Conservation (phyloP, 768 basidiomycete genomes). For the Paxillus involutus region DNA sequence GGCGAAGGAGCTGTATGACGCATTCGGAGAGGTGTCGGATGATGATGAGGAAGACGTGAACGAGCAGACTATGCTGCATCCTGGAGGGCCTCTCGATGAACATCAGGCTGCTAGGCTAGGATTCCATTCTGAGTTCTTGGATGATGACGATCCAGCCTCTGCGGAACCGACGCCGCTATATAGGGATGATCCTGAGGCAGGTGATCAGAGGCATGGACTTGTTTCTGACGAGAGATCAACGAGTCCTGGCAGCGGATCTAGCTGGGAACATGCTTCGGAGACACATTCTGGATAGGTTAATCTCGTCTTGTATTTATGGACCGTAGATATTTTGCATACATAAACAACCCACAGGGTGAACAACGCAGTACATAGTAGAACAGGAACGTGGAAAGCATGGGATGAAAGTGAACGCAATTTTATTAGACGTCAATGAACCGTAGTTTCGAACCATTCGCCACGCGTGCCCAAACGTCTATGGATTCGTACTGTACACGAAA, state of each 20-base stretch:
- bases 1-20: conserved; percentile 93
- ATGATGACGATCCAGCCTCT: conserved; percentile 64
- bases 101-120: conserved; percentile 41
- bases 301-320: conserved; percentile 14
- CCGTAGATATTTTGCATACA: conserved; percentile 18
- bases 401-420: neutral
- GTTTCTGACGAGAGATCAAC: conserved; percentile 15
- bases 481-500: conserved; percentile 72
- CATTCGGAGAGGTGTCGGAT: conserved; percentile 89
- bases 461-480: conserved; percentile 74
- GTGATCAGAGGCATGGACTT: conserved; percentile 2
- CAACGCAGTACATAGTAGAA: conserved; percentile 12
- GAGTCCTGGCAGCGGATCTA: conserved; percentile 49
- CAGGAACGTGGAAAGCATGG: conserved; percentile 5
- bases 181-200: conserved; percentile 52
- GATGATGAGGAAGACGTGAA: conserved; percentile 79
- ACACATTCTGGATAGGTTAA: conserved; percentile 24
- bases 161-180: conserved; percentile 36
- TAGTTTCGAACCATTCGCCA: conserved; percentile 82
- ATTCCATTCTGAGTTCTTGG: conserved; percentile 81
- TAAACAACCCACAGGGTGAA: conserved; percentile 7
- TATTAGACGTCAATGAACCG: conserved; percentile 52
- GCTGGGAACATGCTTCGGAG: conserved; percentile 73
- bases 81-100: conserved; percentile 32
- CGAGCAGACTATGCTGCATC: conserved; percentile 65